Evolutionary conservation across 164 flowering plant genomes (phyloP).

Genomic region (Annona squamosa): DNA sequence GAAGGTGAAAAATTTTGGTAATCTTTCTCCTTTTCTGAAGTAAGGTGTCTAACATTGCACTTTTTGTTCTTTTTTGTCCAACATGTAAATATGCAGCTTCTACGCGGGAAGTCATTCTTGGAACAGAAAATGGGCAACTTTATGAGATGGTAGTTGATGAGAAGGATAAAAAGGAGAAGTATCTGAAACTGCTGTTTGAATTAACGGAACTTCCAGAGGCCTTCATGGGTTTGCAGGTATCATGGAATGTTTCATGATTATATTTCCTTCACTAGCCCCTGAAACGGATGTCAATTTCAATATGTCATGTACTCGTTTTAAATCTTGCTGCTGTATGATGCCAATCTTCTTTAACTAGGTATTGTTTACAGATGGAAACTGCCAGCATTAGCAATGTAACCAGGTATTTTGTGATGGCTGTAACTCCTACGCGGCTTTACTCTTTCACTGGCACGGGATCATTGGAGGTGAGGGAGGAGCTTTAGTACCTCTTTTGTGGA

Average conservation of each 20-base stretch:
- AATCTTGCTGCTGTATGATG: background rate
- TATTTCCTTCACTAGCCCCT: background rate
- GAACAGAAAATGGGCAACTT: conserved; percentile 87
- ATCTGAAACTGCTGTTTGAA: conserved; percentile 72
- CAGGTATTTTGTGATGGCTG: conserved; percentile 91
- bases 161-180: conserved; percentile 95
- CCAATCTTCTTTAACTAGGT: conserved; percentile 3
- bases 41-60: background rate
- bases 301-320: background rate
- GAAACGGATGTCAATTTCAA: background rate
- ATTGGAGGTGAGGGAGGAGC: conserved; percentile 53
- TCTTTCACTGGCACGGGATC: conserved; percentile 88
- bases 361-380: conserved; percentile 75
- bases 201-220: conserved; percentile 87
- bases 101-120: conserved; percentile 84
- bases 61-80: conserved; percentile 5
- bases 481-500: background rate
- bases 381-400: conserved; percentile 54
- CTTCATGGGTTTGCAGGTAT: conserved; percentile 87
- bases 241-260: background rate
- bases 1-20: conserved; percentile 49
- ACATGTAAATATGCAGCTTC: conserved; percentile 46
- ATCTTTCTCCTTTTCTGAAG: conserved; percentile 3
- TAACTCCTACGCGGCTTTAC: conserved; percentile 91
- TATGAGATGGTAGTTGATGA: conserved; percentile 89